Evolutionary conservation across 1,284 basidiomycete genomes (phyloP).

Genomic region (Laetiporus sulphureus): DNA sequence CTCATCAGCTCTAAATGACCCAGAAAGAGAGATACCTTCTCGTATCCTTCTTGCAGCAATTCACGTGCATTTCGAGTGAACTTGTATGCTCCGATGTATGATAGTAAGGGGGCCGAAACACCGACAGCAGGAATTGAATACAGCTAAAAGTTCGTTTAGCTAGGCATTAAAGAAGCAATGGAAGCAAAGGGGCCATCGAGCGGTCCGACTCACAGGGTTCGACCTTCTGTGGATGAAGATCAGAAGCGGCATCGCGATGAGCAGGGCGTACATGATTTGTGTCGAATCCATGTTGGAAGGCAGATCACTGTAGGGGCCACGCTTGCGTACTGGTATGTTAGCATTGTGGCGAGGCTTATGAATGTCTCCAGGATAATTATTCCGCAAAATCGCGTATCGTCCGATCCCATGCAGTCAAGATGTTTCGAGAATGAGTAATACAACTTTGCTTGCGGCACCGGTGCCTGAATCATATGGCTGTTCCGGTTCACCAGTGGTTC

Average conservation of each 20-base stretch:
- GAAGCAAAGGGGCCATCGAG: neutral
- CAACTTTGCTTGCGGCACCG: too few relatives aligned
- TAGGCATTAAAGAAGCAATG: too few relatives aligned
- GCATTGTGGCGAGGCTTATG: neutral
- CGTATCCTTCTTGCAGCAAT: constrained; percentile 34
- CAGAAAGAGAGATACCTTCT: constrained; percentile 21
- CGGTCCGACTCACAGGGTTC: constrained; percentile 1
- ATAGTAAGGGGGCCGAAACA: constrained; percentile 27
- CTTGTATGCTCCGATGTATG: constrained; percentile 26
- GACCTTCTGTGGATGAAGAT: constrained; percentile 4
- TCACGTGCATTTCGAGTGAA: constrained; percentile 26
- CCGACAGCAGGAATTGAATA: constrained; percentile 30
- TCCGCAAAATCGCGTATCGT: too few relatives aligned
- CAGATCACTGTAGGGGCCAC: neutral
- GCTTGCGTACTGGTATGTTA: neutral
- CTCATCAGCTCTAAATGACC: neutral
- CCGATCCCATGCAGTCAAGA: too few relatives aligned
- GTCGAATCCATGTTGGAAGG: neutral
- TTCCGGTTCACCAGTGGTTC: too few relatives aligned
- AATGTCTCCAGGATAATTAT: too few relatives aligned
- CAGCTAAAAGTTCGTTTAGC: neutral
- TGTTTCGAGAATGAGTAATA: too few relatives aligned
- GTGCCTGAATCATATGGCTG: too few relatives aligned
- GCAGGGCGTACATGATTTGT: neutral
- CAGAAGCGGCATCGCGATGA: neutral